Conservation (phyloP, 1,284 basidiomycete genomes). For the Ceratobasidium sp. region DNA sequence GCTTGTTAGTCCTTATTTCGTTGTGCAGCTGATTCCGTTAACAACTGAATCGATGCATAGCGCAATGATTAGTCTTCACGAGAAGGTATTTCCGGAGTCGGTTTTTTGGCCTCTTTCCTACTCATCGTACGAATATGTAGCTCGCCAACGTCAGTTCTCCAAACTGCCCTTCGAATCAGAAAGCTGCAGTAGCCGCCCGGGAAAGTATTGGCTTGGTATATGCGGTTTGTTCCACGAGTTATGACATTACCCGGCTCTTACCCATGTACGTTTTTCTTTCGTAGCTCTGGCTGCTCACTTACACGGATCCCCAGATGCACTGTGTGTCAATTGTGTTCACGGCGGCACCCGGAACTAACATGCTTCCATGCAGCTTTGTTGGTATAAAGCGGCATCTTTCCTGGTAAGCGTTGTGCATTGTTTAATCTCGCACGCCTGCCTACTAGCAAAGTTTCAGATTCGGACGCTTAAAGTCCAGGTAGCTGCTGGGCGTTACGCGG, state of each 20-base stretch:
- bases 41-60: neutral
- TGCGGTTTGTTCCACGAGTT: slow-evolving; percentile 30
- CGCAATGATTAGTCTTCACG: slow-evolving; percentile 11
- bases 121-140: neutral
- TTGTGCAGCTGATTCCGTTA: neutral
- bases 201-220: slow-evolving; percentile 21
- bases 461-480: neutral
- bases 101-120: neutral
- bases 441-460: neutral
- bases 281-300: neutral
- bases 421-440: too few relatives aligned
- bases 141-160: slow-evolving; percentile 6
- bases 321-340: neutral
- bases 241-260: slow-evolving; percentile 31
- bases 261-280: slow-evolving; percentile 9
- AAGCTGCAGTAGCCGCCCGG: slow-evolving; percentile 13
- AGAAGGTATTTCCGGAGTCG: neutral
- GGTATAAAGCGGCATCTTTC: slow-evolving; percentile 19
- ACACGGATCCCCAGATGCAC: neutral
- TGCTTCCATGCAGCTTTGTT: slow-evolving; percentile 4
- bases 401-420: slow-evolving; percentile 2
- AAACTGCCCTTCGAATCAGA: slow-evolving; percentile 16
- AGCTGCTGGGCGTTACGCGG: slow-evolving; percentile 1
- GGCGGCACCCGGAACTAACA: neutral
- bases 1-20: neutral